A percentile compares a stretch with the other conserved stretches of the same genome.
phyloP scores from a whole-genome alignment of 208 protist genomes.

The Endotrypanum monterogeii region DNA sequence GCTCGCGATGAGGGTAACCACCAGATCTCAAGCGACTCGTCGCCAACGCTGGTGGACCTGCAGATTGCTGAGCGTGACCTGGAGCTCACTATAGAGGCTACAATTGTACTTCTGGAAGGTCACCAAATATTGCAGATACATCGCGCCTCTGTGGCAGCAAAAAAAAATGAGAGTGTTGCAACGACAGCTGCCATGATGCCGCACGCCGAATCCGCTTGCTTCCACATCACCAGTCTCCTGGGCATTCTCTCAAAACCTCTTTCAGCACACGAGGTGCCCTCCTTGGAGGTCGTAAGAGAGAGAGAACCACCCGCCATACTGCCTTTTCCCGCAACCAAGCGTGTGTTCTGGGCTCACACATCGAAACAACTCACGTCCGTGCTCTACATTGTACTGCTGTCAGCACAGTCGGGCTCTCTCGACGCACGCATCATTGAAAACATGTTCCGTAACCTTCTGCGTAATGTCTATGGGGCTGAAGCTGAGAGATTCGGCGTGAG shows the following conservation, averaged over 20 bases:
- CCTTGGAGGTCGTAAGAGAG: neutral
- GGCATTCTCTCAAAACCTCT: neutral
- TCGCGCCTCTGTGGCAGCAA: neutral
- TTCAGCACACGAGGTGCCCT: neutral
- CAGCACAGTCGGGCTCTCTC: slow-evolving; percentile 6
- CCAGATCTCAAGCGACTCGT: neutral
- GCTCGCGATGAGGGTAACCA: neutral
- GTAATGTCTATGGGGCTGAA: slow-evolving; percentile 13
- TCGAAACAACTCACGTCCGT: slow-evolving; percentile 23
- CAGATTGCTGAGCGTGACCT: slow-evolving; percentile 16
- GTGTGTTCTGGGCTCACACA: slow-evolving; percentile 11
- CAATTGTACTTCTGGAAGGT: slow-evolving; percentile 17
- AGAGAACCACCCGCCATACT: neutral
- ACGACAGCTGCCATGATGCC: slow-evolving; percentile 26
- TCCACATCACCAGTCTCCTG: slow-evolving; percentile 16
- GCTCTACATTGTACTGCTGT: slow-evolving; percentile 25
- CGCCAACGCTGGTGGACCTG: neutral
- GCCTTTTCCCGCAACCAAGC: slow-evolving; percentile 10
- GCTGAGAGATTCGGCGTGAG: slow-evolving; percentile 12
- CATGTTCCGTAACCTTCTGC: slow-evolving; percentile 11
- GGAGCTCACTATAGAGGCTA: slow-evolving; percentile 28
- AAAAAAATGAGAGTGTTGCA: slow-evolving; percentile 1
- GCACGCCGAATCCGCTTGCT: slow-evolving; percentile 15
- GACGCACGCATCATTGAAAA: slow-evolving; percentile 20
- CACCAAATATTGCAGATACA: slow-evolving; percentile 13